Conservation (phyloP, 2,329 filamentous ascomycete genomes). For the Diaporthe sp. region DNA sequence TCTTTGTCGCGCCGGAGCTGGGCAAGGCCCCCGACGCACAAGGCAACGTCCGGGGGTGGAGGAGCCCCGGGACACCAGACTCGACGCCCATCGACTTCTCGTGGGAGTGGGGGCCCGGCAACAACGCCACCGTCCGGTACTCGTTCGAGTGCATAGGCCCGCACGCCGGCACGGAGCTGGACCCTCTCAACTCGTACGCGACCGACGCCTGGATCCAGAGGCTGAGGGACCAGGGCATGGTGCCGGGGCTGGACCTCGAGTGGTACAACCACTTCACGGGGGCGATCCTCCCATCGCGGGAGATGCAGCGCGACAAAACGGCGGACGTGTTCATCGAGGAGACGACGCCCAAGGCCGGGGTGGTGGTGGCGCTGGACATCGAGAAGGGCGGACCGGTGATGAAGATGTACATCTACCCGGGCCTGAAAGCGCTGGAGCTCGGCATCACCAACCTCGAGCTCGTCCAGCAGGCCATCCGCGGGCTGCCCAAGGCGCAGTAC, state of each 20-base stretch:
- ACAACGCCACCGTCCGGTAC: constrained; percentile 43
- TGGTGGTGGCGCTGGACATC: constrained; percentile 45
- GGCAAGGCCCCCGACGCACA: constrained; percentile 43
- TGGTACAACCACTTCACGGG: constrained; percentile 45
- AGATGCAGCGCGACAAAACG: constrained; percentile 37
- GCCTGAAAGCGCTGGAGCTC: constrained; percentile 44
- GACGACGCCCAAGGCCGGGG: constrained; percentile 45
- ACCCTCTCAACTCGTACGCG: constrained; percentile 43
- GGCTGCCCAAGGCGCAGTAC: constrained; percentile 42
- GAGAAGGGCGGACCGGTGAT: constrained; percentile 44
- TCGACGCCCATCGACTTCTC: constrained; percentile 46
- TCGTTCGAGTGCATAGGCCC: constrained; percentile 46
- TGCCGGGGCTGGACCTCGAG: constrained; percentile 44
- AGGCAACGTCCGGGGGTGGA: constrained; percentile 40
- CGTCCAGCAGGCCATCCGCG: constrained; percentile 43
- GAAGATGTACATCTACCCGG: constrained; percentile 46
- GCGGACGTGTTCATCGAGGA: constrained; percentile 43
- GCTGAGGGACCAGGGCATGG: constrained; percentile 42
- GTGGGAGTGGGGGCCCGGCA: constrained; percentile 45
- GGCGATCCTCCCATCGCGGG: constrained; percentile 39
- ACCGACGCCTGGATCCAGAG: constrained; percentile 43
- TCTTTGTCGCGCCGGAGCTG: constrained; percentile 44
- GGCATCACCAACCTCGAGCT: constrained; percentile 44
- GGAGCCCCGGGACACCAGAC: constrained; percentile 44
- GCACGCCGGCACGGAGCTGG: constrained; percentile 42